A percentile compares a stretch with the other conserved stretches of the same genome.
Conservation (phyloP, 257 asterid species). For the Ajuga chamaepitys region DNA sequence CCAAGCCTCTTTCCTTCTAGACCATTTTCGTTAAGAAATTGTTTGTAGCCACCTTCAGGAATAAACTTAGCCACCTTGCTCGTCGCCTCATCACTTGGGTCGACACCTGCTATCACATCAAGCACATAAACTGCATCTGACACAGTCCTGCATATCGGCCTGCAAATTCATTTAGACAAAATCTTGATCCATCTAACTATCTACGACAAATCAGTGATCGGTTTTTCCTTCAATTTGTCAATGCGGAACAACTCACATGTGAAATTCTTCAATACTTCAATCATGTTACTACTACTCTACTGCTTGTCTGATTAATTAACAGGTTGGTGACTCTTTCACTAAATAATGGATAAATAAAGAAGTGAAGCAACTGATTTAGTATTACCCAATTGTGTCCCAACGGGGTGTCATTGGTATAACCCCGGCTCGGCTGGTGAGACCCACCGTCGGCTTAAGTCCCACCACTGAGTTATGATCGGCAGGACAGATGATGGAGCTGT, state of each 20-base stretch:
- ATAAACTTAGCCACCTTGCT: conserved; percentile 38
- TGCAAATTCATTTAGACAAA: conserved; percentile 19
- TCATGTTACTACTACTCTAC: no score
- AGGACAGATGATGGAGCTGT: conserved; percentile 66
- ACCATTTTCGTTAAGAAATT: conserved; percentile 44
- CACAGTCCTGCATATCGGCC: conserved; percentile 55
- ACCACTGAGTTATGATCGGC: conserved; percentile 50
- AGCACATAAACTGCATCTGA: conserved; percentile 58
- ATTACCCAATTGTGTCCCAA: conserved; percentile 65
- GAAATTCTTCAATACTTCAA: no score
- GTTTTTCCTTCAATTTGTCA: no score
- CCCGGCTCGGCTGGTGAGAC: conserved; percentile 68
- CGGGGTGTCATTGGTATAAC: conserved; percentile 57
- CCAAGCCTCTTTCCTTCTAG: conserved; percentile 59
- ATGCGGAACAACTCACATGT: no score
- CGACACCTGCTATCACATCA: conserved; percentile 54
- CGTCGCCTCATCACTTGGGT: conserved; percentile 47
- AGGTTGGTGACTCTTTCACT: no score
- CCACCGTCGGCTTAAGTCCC: conserved; percentile 67
- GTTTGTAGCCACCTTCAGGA: conserved; percentile 52
- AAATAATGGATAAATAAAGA: no score
- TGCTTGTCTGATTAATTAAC: no score
- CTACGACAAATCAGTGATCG: no score
- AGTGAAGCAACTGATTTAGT: neutral
- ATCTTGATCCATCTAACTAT: no score